Evolutionary conservation across 2,329 filamentous ascomycete genomes (phyloP).

Genomic region (Amphichorda felina): DNA sequence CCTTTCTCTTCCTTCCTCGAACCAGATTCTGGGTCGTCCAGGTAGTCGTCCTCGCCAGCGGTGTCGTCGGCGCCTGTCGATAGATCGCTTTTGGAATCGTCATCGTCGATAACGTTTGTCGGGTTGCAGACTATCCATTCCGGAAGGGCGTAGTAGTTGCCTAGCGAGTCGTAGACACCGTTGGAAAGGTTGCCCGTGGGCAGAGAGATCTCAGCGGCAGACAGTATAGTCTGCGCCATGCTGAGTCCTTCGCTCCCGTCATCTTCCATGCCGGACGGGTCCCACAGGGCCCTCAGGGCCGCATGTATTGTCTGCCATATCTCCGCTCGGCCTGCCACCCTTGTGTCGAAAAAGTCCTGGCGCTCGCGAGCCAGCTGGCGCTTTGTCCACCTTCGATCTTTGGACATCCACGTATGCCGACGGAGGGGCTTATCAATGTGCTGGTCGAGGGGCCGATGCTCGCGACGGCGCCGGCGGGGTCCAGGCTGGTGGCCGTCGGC

Average conservation of each 20-base stretch:
- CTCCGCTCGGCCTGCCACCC: conserved; percentile 65
- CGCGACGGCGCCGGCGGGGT: conserved; percentile 19
- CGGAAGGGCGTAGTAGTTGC: conserved; percentile 58
- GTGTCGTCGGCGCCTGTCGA: conserved; percentile 25
- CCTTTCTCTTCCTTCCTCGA: conserved; percentile 45
- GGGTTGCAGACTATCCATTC: conserved; percentile 60
- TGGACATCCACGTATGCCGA: conserved; percentile 51
- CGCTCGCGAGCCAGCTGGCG: conserved; percentile 58
- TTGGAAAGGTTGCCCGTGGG: conserved; percentile 62
- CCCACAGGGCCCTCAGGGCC: conserved; percentile 57
- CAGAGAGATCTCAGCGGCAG: conserved; percentile 64
- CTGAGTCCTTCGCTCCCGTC: conserved; percentile 31
- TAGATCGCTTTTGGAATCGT: conserved; percentile 16
- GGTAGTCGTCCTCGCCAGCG: conserved; percentile 25
- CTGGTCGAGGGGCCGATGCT: conserved; percentile 37
- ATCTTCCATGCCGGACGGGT: conserved; percentile 28
- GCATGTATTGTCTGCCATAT: conserved; percentile 68
- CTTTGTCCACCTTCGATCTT: conserved; percentile 57
- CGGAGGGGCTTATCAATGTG: conserved; percentile 62
- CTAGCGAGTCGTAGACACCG: conserved; percentile 60
- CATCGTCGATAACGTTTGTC: conserved; percentile 31
- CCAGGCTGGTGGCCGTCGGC: conserved; percentile 9
- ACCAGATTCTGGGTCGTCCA: conserved; percentile 18
- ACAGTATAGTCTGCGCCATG: conserved; percentile 70
- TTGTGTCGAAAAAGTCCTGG: conserved; percentile 79